Evolutionary conservation across 2,329 filamentous ascomycete genomes (phyloP).

Genomic region (Xylariaceae sp.): DNA sequence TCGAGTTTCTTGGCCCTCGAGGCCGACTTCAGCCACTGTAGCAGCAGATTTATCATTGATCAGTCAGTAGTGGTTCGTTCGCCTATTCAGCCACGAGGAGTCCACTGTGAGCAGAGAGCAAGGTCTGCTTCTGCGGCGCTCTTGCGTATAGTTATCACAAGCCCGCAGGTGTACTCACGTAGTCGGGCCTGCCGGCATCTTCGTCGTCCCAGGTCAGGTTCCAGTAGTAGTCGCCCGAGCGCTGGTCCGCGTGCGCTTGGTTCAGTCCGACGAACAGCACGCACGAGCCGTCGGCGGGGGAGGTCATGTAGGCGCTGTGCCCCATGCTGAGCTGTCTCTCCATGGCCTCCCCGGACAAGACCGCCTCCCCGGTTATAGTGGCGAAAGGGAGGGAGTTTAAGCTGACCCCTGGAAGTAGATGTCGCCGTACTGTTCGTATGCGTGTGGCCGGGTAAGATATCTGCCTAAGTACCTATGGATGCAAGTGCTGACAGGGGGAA

Average conservation of each 20-base stretch:
- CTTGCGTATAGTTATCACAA: too few relatives aligned
- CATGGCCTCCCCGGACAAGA: slow-evolving; percentile 15
- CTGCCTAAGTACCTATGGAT: too few relatives aligned
- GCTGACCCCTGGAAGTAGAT: slow-evolving; percentile 13
- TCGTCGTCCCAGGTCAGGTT: slow-evolving; percentile 34
- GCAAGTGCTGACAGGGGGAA: too few relatives aligned
- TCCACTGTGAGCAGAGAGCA: too few relatives aligned
- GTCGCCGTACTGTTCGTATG: slow-evolving; percentile 13
- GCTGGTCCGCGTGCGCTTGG: slow-evolving; percentile 10
- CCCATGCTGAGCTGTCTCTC: slow-evolving; percentile 19
- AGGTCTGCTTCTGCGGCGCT: too few relatives aligned
- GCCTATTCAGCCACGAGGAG: too few relatives aligned
- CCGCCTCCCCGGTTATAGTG: slow-evolving; percentile 17
- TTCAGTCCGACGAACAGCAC: slow-evolving; percentile 17
- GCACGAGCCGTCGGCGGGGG: slow-evolving; percentile 2
- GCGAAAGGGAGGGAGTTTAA: slow-evolving; percentile 11
- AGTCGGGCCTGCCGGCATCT: slow-evolving; percentile 71
- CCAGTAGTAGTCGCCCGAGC: slow-evolving; percentile 20
- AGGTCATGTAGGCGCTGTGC: slow-evolving; percentile 16
- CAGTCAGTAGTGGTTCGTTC: too few relatives aligned
- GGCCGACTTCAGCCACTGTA: slow-evolving; percentile 60
- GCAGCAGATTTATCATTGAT: too few relatives aligned
- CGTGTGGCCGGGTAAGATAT: too few relatives aligned
- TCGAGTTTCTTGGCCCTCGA: slow-evolving; percentile 49
- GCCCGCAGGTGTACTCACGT: too few relatives aligned